Evolutionary conservation across 441 rosid species (phyloP), one percentile per base, ranked within the genome.

Genomic region (Pelargonium exstipulatum): DNA sequence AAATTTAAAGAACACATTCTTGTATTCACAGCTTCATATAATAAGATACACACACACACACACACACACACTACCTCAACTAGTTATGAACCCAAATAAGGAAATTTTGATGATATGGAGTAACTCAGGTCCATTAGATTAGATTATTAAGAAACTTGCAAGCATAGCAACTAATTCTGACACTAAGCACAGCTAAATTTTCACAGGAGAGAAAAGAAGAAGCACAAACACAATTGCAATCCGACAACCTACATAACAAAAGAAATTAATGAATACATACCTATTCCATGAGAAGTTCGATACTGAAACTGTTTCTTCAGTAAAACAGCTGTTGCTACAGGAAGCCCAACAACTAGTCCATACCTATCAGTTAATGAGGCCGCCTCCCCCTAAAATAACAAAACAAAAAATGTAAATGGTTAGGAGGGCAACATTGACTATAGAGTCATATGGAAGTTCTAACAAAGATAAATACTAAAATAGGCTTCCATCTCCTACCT

Each of bases 251-350:
- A 10, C 49, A 24, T 8, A 4, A 62, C 9, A 29, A 24, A 24
- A 35, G 6, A 16, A 62, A 4, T 1, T 16, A 5, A 66, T n/a
- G 62, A 43, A 64, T 2, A 18, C 22, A 70, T 85, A 91, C 99
- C 97, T 88, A 94, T 83, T 71, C 97, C 95, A 74, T 83, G 90
- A 67, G 97, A 87, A 74, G 75, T 91, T 67, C 89, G 86, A 68
- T 87, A 90, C 65, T 83, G 91, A 68, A 87, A 73, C 80, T 85
- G 88, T 78, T 90, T 94, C 90, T 86, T 91, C 62, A 86, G 66
- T 77, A 91, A 82, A 67, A 82, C 70, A 29, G 89, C 86, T n/a
- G 95, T 86, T 66, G 97, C 93, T 57, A 84, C 63, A 58, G 97
- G 99, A 77, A 94, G 90, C 66, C 97, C 99, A 40, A 81, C 26